Percentiles rank a stretch among this genome's conserved stretches.
Evolutionary conservation across 345 rosid species (phyloP).

Genomic region (Hirschfeldia incana): DNA sequence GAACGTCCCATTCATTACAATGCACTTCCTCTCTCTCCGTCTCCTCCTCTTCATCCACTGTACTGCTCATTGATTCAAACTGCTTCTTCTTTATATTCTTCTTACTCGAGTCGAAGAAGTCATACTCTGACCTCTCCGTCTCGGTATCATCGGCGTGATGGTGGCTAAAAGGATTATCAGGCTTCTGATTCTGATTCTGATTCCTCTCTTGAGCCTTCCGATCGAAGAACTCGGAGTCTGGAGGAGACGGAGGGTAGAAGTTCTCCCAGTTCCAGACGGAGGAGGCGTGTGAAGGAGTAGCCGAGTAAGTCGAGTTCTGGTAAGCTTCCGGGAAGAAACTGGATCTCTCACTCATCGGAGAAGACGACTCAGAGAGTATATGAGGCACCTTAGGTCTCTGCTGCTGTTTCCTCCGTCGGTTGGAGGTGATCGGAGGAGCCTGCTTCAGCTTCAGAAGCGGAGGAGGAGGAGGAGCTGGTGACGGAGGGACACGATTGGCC

Average conservation of each 20-base stretch:
- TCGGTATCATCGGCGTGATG: constrained; percentile 31
- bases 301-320: constrained; percentile 66
- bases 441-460: constrained; percentile 44
- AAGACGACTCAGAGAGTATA: constrained; percentile 65
- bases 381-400: constrained; percentile 63
- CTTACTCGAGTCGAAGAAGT: constrained; percentile 37
- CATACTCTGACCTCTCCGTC: constrained; percentile 63
- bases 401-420: constrained; percentile 42
- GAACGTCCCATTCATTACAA: constrained; percentile 93
- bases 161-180: not conserved
- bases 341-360: constrained; percentile 61
- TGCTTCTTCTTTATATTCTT: constrained; percentile 7
- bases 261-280: constrained; percentile 98
- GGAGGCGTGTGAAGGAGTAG: constrained; percentile 84
- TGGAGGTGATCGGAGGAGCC: constrained; percentile 46
- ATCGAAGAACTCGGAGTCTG: constrained; percentile 79
- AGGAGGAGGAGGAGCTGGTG: constrained; percentile 42
- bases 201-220: constrained; percentile 42
- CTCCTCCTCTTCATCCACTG: constrained; percentile 35
- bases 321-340: constrained; percentile 58
- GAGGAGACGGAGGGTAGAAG: constrained; percentile 93
- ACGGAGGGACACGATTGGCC: constrained; percentile 39
- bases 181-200: constrained; percentile 9
- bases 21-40: constrained; percentile 90
- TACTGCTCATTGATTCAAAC: constrained; percentile 13